These are phyloP conservation scores for Aureobasidium musti DNA, from an alignment of 2,329 filamentous ascomycete genomes.

Conservation along the genomic window DNA sequence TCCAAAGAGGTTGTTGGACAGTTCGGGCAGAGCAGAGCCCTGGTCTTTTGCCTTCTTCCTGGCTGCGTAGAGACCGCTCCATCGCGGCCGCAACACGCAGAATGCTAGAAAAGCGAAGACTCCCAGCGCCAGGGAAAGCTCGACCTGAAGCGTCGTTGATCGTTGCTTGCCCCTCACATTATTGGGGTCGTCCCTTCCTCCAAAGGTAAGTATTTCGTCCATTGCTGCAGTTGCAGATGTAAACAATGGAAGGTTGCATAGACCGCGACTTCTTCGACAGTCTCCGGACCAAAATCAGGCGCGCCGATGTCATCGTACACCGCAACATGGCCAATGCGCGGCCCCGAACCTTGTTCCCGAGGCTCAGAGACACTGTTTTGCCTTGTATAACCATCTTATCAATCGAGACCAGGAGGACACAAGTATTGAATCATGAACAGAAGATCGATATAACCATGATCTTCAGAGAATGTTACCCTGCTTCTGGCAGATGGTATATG, in stretches of 20 bases:
- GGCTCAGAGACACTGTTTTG: background rate
- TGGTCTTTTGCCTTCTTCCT: constrained; percentile 73
- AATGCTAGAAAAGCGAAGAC: constrained; percentile 72
- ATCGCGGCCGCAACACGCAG: constrained; percentile 84
- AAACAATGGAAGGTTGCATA: constrained; percentile 18
- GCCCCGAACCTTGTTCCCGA: too few species aligned
- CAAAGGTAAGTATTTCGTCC: constrained; percentile 33
- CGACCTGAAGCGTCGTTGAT: constrained; percentile 61
- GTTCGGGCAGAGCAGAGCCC: constrained; percentile 68
- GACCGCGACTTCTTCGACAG: background rate
- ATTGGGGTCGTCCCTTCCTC: constrained; percentile 32
- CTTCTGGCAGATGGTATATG: too few species aligned
- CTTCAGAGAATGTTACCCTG: too few species aligned
- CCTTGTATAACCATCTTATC: too few species aligned
- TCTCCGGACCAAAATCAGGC: constrained; percentile 27
- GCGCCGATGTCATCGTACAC: constrained; percentile 17
- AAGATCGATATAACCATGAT: too few species aligned
- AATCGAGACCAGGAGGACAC: too few species aligned
- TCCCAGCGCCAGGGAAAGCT: constrained; percentile 70
- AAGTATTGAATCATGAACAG: too few species aligned
- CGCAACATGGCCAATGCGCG: background rate
- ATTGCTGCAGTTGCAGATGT: constrained; percentile 29
- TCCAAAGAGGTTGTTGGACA: constrained; percentile 83
- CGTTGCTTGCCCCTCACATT: constrained; percentile 2
- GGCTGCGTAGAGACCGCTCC: constrained; percentile 87